Evolutionary conservation across 2,329 filamentous ascomycete genomes (phyloP).

Genomic region (Cladophialophora carrionii): DNA sequence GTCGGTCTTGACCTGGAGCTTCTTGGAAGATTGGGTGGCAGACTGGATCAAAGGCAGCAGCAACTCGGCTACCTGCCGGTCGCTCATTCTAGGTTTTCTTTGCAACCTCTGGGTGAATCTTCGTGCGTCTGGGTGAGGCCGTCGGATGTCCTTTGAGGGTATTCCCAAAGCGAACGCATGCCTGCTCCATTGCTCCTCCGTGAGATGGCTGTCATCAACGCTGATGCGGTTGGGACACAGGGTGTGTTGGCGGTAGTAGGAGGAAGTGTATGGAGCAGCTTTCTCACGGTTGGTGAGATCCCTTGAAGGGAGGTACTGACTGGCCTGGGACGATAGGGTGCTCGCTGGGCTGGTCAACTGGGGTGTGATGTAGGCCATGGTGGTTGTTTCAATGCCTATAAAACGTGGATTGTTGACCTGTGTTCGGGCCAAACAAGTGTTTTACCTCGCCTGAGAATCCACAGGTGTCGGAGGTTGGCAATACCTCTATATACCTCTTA

Average conservation of each 20-base stretch:
- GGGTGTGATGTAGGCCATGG: constrained; percentile 10
- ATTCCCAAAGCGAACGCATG: constrained; percentile 30
- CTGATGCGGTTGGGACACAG: constrained; percentile 26
- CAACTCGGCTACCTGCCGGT: constrained; percentile 17
- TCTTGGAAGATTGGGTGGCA: constrained; percentile 19
- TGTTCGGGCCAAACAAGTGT: not conserved
- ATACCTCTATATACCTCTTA: constrained; percentile 12
- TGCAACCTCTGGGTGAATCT: constrained; percentile 27
- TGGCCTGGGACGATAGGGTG: constrained; percentile 10
- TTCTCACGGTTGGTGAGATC: constrained; percentile 6
- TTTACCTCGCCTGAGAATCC: not conserved
- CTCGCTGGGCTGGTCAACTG: constrained; percentile 11
- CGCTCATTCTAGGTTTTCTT: constrained; percentile 19
- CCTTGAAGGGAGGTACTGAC: constrained; percentile 13
- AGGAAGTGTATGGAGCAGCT: constrained; percentile 2
- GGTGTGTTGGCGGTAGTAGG: constrained; percentile 23
- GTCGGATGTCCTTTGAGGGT: constrained; percentile 21
- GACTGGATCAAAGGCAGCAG: constrained; percentile 25
- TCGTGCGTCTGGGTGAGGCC: constrained; percentile 21
- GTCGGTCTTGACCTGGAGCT: constrained; percentile 20
- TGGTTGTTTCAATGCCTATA: not conserved
- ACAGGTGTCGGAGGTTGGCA: not conserved
- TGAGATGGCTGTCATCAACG: constrained; percentile 15
- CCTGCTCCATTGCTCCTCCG: constrained; percentile 26
- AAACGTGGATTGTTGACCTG: not conserved